Base-by-base conservation (phyloP, 1,284 basidiomycete genomes). In the Cutaneotrichosporon dermatis region DNA sequence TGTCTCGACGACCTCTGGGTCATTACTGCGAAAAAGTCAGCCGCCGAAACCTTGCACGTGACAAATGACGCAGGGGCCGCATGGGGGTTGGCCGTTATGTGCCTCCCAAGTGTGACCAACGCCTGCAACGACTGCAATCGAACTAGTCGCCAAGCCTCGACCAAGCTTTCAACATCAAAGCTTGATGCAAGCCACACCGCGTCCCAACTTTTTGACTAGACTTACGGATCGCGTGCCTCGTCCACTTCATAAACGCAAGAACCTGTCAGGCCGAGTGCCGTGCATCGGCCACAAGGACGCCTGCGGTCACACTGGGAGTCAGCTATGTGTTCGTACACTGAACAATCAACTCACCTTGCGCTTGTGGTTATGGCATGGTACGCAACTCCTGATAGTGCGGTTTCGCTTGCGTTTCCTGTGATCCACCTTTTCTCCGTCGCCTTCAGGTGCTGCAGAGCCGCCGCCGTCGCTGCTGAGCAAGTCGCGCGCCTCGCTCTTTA, bases 301-400 rank as follows among this genome's bases (percentile, higher is more conserved):
- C 75, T 76, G 15, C 79, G 69, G 63, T 80, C 79, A 57, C 79
- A 80, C 74, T 40, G 12, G 39, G 12, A 12, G 39, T 40, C 9
- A 25, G 25, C 25, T 25, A 25, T 25, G 25, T 25, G 25, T 25
- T 25, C 25, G 25, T 8, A 46, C 10, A 1, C 35, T 35, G 49
- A 39, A 74, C 25, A 2, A 25, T 25, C 25, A 25, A 25, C 82
- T 62, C 63, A 90, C 90, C 83, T 92, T 93, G 70, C 90, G 82
- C 80, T 93, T 93, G 58, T 91, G 92, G 52, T 90, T 91, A 77
- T 93, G 91, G 78, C 90, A 94, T 70, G 92, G 92, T 58, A 94
- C 82, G 74, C 90, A 94, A 25, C 84, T 85, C 79, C 92, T 87
- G 6, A 90, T 92, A 43, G 90, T 92, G 71, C 91, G 83, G 80